Evolutionary conservation across 75 land plant genomes (phyloP), one percentile per base, ranked within the genome.

Genomic region (Selaginella tamariscina): DNA sequence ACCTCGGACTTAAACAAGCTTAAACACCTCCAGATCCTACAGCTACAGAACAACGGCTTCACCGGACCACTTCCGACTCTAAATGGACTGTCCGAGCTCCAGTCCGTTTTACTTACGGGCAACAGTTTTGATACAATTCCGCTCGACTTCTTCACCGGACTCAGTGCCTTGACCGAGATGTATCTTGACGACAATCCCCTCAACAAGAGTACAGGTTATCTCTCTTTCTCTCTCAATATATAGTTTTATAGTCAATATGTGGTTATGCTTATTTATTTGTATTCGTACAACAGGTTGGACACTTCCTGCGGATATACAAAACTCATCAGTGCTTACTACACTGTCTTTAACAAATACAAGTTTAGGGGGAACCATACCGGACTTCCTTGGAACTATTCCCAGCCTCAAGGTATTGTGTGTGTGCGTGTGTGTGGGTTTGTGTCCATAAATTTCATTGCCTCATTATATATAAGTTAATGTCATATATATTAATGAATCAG

Each of bases 1-100:
- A 81, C 95, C 1, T 26, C 75, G 0, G 24, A 56, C 31, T 56
- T 89, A 32, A 64, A 65, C 32, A 66, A 77, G 31, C 88, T 89
- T 59, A 72, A 75, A 8, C 15, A 49, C 13, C 75, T 89, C 18
- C 31, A 68, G 33, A 23, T 27, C 1, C 63, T 89, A 15, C 83
- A 77, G 72, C 76, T 89, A 18, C 78, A 76, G 65, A 30, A 13
- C 24, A 89, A 89, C 68, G 15, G 31, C 26, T 39, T 89, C 72
- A 65, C 88, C 0, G 95, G 95, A 0, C 66, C 86, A 2, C 44
- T 89, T 33, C 95, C 95, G 11, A 75, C 73, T 1, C 69, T 89
- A 20, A 33, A 55, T 5, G 87, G 83, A 0, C 56, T 89, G 24
- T 23, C 63, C 23, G 66, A 68, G 0, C 65, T 89, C 1, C 76